Evolutionary conservation across 75 land plant species (phyloP).

Genomic region (Larix kaempferi): DNA sequence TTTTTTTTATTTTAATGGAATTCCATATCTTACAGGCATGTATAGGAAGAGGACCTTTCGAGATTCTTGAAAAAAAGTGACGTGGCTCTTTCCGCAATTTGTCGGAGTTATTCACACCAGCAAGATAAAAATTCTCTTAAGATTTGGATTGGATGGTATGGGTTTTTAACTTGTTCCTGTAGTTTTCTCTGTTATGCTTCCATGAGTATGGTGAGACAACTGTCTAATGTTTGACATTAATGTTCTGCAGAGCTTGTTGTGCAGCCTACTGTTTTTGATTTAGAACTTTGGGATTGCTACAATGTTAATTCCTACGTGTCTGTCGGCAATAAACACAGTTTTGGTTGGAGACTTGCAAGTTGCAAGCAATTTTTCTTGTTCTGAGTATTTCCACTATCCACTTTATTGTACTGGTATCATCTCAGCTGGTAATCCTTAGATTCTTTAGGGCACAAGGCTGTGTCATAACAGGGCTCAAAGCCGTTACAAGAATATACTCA

Average conservation of each 20-base stretch:
- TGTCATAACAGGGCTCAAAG: too few relatives aligned
- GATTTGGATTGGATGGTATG: slow-evolving; percentile 56
- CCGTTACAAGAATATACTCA: too few relatives aligned
- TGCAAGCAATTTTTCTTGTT: slow-evolving; percentile 68
- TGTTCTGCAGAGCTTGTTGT: too few relatives aligned
- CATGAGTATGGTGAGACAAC: too few relatives aligned
- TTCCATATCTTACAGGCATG: slow-evolving; percentile 40
- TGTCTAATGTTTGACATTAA: too few relatives aligned
- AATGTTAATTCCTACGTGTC: background rate
- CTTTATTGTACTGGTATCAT: slow-evolving; percentile 53
- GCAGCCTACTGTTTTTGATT: background rate
- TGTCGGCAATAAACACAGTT: too few relatives aligned
- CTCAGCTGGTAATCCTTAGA: slow-evolving; percentile 53
- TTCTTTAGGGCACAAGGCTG: too few relatives aligned
- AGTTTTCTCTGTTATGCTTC: too few relatives aligned
- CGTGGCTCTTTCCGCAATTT: slow-evolving; percentile 53
- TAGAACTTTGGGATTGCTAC: background rate
- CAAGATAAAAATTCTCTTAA: slow-evolving; percentile 44
- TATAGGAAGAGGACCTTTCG: slow-evolving; percentile 56
- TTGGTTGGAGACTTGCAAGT: too few relatives aligned
- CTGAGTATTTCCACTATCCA: slow-evolving; percentile 47
- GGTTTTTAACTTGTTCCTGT: background rate
- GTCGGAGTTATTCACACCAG: slow-evolving; percentile 47
- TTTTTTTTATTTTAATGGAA: background rate
- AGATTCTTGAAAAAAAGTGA: slow-evolving; percentile 66